phyloP scores from a whole-genome alignment of 805 yeast genomes.

The Candida boidinii region DNA sequence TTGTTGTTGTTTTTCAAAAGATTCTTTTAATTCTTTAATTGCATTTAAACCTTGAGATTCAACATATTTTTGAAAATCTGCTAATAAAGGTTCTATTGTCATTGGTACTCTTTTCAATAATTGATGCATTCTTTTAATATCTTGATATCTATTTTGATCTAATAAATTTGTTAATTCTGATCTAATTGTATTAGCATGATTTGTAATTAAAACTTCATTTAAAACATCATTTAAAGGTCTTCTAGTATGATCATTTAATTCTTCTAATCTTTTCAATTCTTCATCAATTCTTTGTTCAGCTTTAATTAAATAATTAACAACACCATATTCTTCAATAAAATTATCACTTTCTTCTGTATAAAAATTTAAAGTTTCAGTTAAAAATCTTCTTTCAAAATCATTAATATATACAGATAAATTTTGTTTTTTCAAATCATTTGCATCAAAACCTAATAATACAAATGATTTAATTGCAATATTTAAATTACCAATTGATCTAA shows the following conservation, averaged over 20 bases:
- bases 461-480: conserved; percentile 76
- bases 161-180: conserved; percentile 69
- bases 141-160: conserved; percentile 61
- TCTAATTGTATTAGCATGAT: conserved; percentile 70
- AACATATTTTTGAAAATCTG: conserved; percentile 64
- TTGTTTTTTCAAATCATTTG: conserved; percentile 78
- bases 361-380: conserved; percentile 58
- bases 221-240: conserved; percentile 67
- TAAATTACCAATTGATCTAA: conserved; percentile 57
- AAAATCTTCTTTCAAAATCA: conserved; percentile 69
- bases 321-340: conserved; percentile 65
- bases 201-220: conserved; percentile 67
- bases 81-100: conserved; percentile 72
- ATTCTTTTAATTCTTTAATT: conserved; percentile 43
- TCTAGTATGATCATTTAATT: conserved; percentile 80
- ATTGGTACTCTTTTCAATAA: conserved; percentile 71
- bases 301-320: conserved; percentile 83
- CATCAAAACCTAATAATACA: conserved; percentile 85
- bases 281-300: conserved; percentile 78
- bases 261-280: conserved; percentile 70
- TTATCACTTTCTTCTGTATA: conserved; percentile 60
- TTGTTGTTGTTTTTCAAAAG: conserved; percentile 12
- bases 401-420: conserved; percentile 75
- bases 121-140: conserved; percentile 69
- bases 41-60: conserved; percentile 54